Evolutionary conservation across 106 monocot species (phyloP).

Genomic region (Ottelia alismoides): DNA sequence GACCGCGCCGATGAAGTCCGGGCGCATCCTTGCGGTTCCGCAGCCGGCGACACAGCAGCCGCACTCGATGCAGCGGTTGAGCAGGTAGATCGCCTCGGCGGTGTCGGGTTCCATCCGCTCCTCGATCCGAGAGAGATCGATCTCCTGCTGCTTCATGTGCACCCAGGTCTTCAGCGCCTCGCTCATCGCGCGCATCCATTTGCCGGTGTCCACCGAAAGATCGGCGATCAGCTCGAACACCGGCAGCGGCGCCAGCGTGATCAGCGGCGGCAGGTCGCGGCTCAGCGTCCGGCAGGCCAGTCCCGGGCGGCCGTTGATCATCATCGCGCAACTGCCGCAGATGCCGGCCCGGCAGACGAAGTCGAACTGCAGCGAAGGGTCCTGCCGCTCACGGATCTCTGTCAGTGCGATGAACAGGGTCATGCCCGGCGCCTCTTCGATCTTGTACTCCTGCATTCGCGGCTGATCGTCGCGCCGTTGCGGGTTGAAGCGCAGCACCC

Average conservation of each 20-base stretch:
- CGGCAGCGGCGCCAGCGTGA: slow-evolving; percentile 56
- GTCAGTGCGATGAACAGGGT: slow-evolving; percentile 70
- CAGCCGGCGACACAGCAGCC: too few species aligned
- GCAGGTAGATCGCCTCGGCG: too few species aligned
- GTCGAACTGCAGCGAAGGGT: slow-evolving; percentile 55
- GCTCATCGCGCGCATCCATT: too few species aligned
- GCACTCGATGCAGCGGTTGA: too few species aligned
- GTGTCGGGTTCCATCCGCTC: too few species aligned
- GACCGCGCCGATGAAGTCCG: too few species aligned
- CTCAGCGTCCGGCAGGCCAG: slow-evolving; percentile 75
- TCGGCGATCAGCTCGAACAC: slow-evolving; percentile 82
- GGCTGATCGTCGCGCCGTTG: too few species aligned
- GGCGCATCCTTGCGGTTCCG: too few species aligned
- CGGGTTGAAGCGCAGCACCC: too few species aligned
- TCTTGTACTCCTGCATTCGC: slow-evolving; percentile 37
- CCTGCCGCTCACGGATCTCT: slow-evolving; percentile 80
- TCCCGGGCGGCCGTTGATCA: slow-evolving; percentile 69
- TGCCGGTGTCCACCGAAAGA: slow-evolving; percentile 78
- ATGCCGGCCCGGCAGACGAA: slow-evolving; percentile 17
- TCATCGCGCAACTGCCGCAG: slow-evolving; percentile 80
- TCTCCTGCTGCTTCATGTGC: too few species aligned
- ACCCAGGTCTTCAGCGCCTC: too few species aligned
- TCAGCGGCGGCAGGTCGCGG: neutral
- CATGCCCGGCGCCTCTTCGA: slow-evolving; percentile 80
- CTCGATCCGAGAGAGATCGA: too few species aligned